Conservation (phyloP, 164 flowering plant genomes). For the Vitis cinerea region DNA sequence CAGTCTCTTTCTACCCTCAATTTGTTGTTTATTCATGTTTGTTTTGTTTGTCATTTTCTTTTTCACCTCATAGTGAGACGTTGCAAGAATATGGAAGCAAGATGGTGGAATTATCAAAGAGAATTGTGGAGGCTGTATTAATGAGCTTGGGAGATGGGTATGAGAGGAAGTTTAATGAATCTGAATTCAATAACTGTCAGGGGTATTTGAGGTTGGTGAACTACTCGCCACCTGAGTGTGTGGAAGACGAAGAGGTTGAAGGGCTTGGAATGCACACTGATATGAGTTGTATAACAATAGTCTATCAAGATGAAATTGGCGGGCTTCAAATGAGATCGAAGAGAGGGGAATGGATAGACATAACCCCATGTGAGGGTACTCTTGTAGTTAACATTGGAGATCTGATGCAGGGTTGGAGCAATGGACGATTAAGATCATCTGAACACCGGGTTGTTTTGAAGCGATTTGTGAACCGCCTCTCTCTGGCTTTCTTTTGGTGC, state of each 20-base stretch:
- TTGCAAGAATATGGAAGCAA: conserved; percentile 70
- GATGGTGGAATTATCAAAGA: conserved; percentile 62
- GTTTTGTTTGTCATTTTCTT: no score
- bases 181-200: conserved; percentile 66
- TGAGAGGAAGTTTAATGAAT: conserved; percentile 34
- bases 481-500: conserved; percentile 90
- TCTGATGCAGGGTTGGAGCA: conserved; percentile 92
- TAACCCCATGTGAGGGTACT: conserved; percentile 58
- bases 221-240: conserved; percentile 53
- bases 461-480: conserved; percentile 39
- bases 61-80: conserved; percentile 42
- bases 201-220: conserved; percentile 78
- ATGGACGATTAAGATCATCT: conserved; percentile 73
- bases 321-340: conserved; percentile 84
- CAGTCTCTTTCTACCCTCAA: not conserved
- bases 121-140: conserved; percentile 41
- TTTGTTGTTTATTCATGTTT: no score
- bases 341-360: conserved; percentile 77
- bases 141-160: conserved; percentile 52
- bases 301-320: conserved; percentile 75
- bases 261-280: conserved; percentile 97
- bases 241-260: conserved; percentile 43
- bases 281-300: conserved; percentile 86
- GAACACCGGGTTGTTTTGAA: conserved; percentile 75
- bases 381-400: conserved; percentile 88